Evolutionary conservation across 495 filamentous ascomycete species (phyloP), one percentile per base, ranked within the genome.

Genomic region (Talaromyces ruber): DNA sequence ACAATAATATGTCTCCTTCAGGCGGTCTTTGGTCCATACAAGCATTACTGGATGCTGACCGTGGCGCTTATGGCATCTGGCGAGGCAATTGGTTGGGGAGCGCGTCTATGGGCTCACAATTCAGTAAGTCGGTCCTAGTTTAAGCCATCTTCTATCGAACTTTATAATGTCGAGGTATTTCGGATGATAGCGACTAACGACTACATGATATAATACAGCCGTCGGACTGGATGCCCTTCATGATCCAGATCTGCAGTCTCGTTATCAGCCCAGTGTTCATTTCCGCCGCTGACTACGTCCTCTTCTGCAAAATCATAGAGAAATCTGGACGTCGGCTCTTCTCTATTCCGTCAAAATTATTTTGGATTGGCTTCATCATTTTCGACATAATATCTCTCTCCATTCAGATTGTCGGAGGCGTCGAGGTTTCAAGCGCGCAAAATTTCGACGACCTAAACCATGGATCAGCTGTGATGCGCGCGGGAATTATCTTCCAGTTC

Each of bases 1-100:
- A 16, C 34, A 39, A 39, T 73, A 25, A 83, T 64, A 1, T 68
- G 43, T 9, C 34, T 39, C 4, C 34, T 39, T 39, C 34, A 39
- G 3, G 16, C 16, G 16, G 34, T 39, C 34, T 39, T 39, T 39
- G 34, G 34, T 16, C 34, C 34, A 11, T 39, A 39, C 34, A 39
- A 39, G 34, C 34, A 39, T 39, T 39, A 39, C 34, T 39, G 34
- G 34, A 39, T 39, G 34, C 14, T 39, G 34, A 39, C 34, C 16
- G 14, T 39, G 9, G 34, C 34, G 34, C 34, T 39, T 39, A 14
- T 14, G 34, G 34, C 34, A 14, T 39, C 34, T 39, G 34, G 34
- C 9, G 34, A 39, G 34, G 34, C 34, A 39, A 39, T 39, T 14
- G 34, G 34, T 39, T 39, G 34, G 34, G 34, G 34, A 39, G 34